These are phyloP conservation scores for Cercospora sp. DNA, from an alignment of 2,329 filamentous ascomycete species.

Conservation along the genomic window DNA sequence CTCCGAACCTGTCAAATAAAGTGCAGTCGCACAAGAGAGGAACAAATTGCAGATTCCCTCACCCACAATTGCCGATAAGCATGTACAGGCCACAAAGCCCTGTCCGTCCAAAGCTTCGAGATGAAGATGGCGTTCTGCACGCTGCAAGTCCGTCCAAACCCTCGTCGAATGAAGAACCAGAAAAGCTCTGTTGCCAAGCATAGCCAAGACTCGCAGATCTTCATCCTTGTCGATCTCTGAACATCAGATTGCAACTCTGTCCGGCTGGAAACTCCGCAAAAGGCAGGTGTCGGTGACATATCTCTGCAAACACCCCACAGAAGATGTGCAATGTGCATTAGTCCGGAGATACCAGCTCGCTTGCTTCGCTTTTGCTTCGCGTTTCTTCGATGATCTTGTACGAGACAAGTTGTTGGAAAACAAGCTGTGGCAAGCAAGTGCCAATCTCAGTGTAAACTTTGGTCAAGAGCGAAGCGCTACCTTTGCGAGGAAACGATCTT, in stretches of 20 bases:
- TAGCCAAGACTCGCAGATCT: neutral
- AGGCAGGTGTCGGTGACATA: constrained; percentile 16
- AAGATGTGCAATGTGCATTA: neutral
- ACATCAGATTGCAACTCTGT: constrained; percentile 17
- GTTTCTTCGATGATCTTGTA: neutral
- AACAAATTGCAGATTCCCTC: neutral
- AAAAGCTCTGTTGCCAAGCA: constrained; percentile 3
- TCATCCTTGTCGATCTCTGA: constrained; percentile 14
- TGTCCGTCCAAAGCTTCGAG: neutral
- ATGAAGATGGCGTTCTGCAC: neutral
- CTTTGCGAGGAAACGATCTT: neutral
- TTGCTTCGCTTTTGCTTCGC: neutral
- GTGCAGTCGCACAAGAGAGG: constrained; percentile 4
- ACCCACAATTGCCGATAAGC: neutral
- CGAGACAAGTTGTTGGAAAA: neutral
- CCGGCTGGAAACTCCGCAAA: constrained; percentile 11
- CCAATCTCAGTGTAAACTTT: neutral
- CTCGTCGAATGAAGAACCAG: constrained; percentile 8
- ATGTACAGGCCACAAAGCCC: neutral
- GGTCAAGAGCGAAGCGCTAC: neutral
- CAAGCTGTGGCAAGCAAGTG: neutral
- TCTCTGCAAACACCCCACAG: neutral
- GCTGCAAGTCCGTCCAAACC: neutral
- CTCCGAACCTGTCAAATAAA: constrained; percentile 16
- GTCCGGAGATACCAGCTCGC: constrained; percentile 1